These are phyloP conservation scores for Diutina ranongensis DNA, from an alignment of 1,139 yeast species.

Conservation along the genomic window DNA sequence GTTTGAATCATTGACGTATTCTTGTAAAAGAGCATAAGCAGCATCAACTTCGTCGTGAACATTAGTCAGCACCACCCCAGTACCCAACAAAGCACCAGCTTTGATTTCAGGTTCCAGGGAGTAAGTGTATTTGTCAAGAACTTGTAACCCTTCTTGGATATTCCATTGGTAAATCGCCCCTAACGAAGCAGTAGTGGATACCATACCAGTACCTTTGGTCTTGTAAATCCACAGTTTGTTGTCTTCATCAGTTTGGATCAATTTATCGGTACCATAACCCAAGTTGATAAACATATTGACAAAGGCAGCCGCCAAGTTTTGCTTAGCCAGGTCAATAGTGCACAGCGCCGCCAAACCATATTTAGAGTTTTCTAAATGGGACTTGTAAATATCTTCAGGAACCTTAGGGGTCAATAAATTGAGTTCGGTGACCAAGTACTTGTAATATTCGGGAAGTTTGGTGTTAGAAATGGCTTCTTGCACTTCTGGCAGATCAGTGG, in stretches of 20 bases:
- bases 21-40: constrained; percentile 75
- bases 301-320: constrained; percentile 89
- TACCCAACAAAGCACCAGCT: constrained; percentile 95
- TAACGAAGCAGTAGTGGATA: constrained; percentile 87
- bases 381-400: constrained; percentile 91
- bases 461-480: constrained; percentile 81
- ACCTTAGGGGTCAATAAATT: constrained; percentile 82
- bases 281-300: constrained; percentile 87
- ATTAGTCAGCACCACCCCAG: constrained; percentile 89
- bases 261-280: constrained; percentile 82
- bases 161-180: constrained; percentile 94
- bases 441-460: constrained; percentile 67
- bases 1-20: constrained; percentile 46
- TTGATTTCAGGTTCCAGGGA: constrained; percentile 79
- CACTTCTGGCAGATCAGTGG: constrained; percentile 59
- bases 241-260: constrained; percentile 64
- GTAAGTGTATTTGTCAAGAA: constrained; percentile 78
- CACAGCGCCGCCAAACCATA: constrained; percentile 47
- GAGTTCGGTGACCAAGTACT: constrained; percentile 73
- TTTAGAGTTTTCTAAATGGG: constrained; percentile 67
- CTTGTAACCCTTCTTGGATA: constrained; percentile 77
- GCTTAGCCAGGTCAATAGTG: constrained; percentile 87
- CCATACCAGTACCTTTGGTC: constrained; percentile 87
- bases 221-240: constrained; percentile 79
- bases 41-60: constrained; percentile 96